Evolutionary conservation across 257 asterid species (phyloP).

Genomic region (Solanum tacnaense): DNA sequence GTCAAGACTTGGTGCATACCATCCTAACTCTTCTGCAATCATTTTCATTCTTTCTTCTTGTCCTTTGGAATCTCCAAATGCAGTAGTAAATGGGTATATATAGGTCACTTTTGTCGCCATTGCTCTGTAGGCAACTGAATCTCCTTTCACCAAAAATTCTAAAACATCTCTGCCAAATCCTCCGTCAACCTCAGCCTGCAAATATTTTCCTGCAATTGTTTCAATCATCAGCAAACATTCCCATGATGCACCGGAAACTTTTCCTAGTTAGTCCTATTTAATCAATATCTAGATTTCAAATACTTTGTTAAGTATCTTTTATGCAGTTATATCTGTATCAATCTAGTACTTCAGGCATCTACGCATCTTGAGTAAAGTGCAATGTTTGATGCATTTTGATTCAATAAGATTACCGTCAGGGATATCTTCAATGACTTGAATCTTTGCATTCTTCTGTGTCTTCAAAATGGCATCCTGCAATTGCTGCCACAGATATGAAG

Average conservation of each 20-base stretch:
- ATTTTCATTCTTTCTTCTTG: slow-evolving; percentile 63
- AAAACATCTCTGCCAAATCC: slow-evolving; percentile 83
- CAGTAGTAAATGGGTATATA: slow-evolving; percentile 85
- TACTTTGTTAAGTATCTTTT: neutral
- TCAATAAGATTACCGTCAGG: slow-evolving; percentile 31
- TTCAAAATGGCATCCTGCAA: slow-evolving; percentile 56
- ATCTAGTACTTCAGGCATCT: neutral
- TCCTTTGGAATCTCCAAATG: slow-evolving; percentile 91
- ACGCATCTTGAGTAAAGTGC: neutral
- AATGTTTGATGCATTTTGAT: neutral
- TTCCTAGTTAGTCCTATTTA: neutral
- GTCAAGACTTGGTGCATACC: slow-evolving; percentile 81
- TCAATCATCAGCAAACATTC: neutral
- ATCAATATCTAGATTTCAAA: neutral
- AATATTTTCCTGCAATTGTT: slow-evolving; percentile 46
- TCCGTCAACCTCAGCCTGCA: slow-evolving; percentile 87
- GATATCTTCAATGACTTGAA: slow-evolving; percentile 58
- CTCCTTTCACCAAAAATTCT: slow-evolving; percentile 68
- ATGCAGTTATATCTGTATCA: neutral
- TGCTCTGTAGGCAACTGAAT: slow-evolving; percentile 58
- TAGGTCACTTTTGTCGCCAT: slow-evolving; percentile 86
- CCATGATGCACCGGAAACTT: neutral
- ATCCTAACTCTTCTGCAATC: slow-evolving; percentile 56
- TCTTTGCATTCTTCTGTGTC: slow-evolving; percentile 75
- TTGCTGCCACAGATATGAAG: slow-evolving; percentile 24